Conservation (phyloP, 2,329 filamentous ascomycete genomes). For the Tolypocladium inflatum region DNA sequence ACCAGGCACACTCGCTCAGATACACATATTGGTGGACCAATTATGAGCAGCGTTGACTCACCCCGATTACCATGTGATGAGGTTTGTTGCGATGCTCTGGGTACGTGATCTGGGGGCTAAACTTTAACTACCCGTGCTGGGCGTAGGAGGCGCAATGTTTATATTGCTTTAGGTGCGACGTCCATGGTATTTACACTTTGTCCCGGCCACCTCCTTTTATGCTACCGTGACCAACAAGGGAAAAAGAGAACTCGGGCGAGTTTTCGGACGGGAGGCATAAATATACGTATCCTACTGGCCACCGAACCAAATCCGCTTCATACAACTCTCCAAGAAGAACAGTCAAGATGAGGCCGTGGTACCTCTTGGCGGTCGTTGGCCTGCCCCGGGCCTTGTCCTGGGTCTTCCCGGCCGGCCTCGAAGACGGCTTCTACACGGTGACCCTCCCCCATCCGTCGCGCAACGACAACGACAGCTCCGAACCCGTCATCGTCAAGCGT, state of each 20-base stretch:
- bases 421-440: conserved; percentile 2
- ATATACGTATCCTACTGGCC: too few relatives aligned
- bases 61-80: not conserved
- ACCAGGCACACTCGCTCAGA: not conserved
- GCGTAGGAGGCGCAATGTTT: not conserved
- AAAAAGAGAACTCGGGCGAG: too few relatives aligned
- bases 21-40: not conserved
- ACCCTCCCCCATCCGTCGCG: not conserved
- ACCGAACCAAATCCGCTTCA: too few relatives aligned
- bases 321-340: not conserved
- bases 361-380: not conserved
- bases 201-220: not conserved
- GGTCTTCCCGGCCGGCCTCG: not conserved
- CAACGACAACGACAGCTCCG: not conserved
- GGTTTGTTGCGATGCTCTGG: not conserved
- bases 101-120: not conserved
- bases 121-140: not conserved
- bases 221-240: too few relatives aligned
- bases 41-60: not conserved
- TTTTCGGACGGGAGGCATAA: too few relatives aligned
- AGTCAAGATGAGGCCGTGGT: not conserved
- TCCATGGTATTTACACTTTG: not conserved
- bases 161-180: not conserved
- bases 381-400: not conserved
- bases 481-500: not conserved